These are phyloP conservation scores for Austroboletus niveus DNA, from an alignment of 1,284 basidiomycete genomes.

Conservation along the genomic window DNA sequence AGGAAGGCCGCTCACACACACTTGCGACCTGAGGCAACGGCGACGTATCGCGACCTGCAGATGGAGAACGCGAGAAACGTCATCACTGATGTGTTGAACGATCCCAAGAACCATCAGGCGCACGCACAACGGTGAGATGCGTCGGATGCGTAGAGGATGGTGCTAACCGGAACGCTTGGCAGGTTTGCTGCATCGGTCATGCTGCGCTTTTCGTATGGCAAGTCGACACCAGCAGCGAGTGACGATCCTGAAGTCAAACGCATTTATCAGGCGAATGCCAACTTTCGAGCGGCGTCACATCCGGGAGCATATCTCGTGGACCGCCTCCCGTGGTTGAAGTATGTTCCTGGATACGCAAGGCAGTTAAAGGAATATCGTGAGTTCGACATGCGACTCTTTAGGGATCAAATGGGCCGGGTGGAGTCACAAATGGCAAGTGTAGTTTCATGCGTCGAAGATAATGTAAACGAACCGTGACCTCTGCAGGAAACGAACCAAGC, in stretches of 20 bases:
- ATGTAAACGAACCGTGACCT: background rate
- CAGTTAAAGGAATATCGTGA: slow-evolving; percentile 41
- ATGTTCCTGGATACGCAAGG: slow-evolving; percentile 21
- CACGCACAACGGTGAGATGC: slow-evolving; percentile 31
- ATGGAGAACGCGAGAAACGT: slow-evolving; percentile 35
- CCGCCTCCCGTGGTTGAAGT: slow-evolving; percentile 51
- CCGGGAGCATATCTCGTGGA: slow-evolving; percentile 63
- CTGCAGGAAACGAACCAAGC: slow-evolving; percentile 33
- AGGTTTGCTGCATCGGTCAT: slow-evolving; percentile 66
- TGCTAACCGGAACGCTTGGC: background rate
- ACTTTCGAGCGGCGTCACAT: slow-evolving; percentile 48
- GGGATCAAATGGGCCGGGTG: slow-evolving; percentile 46
- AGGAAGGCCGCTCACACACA: slow-evolving; percentile 37
- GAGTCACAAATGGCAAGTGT: slow-evolving; percentile 42
- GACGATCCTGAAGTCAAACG: slow-evolving; percentile 56
- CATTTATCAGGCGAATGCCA: slow-evolving; percentile 46
- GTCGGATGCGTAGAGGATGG: background rate
- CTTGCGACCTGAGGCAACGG: slow-evolving; percentile 35
- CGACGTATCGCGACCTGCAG: slow-evolving; percentile 36
- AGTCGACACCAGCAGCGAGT: slow-evolving; percentile 45
- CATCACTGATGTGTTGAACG: slow-evolving; percentile 38
- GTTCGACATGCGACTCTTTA: slow-evolving; percentile 56
- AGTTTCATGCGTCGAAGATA: background rate
- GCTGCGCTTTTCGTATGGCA: slow-evolving; percentile 65
- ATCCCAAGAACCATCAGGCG: slow-evolving; percentile 35